phyloP scores from a whole-genome alignment of 495 filamentous ascomycete species.

The Annulohypoxylon maeteangense region DNA sequence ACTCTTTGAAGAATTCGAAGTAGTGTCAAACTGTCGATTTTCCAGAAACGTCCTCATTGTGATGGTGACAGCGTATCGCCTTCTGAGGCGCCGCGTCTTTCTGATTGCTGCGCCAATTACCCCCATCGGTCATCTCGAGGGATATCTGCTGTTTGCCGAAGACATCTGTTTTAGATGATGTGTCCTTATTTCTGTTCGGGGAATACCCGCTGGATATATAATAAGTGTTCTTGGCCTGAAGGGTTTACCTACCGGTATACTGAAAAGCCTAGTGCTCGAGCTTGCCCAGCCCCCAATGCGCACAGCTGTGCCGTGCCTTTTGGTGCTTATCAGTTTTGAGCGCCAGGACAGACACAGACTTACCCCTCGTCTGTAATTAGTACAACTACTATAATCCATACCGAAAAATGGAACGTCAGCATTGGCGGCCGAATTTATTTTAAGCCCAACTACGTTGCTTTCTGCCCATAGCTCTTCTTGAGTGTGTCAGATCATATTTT shows the following conservation, averaged over 20 bases:
- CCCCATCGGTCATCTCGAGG: background rate
- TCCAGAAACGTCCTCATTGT: background rate
- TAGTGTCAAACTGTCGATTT: background rate
- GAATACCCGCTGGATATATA: background rate
- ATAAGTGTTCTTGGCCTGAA: background rate
- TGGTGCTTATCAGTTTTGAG: too few relatives aligned
- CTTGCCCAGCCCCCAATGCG: background rate
- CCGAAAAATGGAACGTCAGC: too few relatives aligned
- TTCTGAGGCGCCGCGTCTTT: background rate
- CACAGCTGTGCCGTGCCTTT: constrained; percentile 2
- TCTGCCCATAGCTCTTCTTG: too few relatives aligned
- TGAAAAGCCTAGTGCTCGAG: background rate
- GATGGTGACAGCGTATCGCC: background rate
- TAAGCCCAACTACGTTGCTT: too few relatives aligned
- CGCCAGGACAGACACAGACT: too few relatives aligned
- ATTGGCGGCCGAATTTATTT: too few relatives aligned
- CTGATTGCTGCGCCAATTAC: background rate
- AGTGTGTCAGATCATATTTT: too few relatives aligned
- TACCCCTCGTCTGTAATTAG: too few relatives aligned
- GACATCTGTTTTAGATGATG: background rate
- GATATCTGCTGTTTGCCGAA: too few relatives aligned
- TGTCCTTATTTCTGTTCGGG: background rate
- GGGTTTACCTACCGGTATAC: background rate
- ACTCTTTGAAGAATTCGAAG: background rate
- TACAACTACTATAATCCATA: too few relatives aligned